phyloP scores from a whole-genome alignment of 768 basidiomycete species.

The Coprinopsis strossmayeri region DNA sequence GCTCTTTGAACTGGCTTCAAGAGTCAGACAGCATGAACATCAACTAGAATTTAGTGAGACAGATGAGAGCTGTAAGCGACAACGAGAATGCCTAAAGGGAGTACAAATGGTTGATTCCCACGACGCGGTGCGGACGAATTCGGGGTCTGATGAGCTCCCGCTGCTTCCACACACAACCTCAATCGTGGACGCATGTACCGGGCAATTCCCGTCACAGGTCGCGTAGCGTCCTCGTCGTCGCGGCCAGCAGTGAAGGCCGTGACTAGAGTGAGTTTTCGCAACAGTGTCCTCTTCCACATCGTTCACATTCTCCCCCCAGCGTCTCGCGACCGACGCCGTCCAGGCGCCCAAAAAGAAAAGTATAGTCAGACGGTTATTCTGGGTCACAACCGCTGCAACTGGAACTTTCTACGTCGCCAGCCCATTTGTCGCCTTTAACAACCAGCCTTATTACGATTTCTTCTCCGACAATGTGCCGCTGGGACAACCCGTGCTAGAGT shows the following conservation, averaged over 20 bases:
- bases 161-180: not conserved
- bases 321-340: slow-evolving; percentile 53
- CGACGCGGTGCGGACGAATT: slow-evolving; percentile 7
- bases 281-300: slow-evolving; percentile 6
- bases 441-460: slow-evolving; percentile 76
- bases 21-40: too few relatives aligned
- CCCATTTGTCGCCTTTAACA: slow-evolving; percentile 71
- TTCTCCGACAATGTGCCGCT: slow-evolving; percentile 79
- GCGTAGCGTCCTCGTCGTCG: slow-evolving; percentile 7
- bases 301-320: slow-evolving; percentile 29
- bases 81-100: not conserved
- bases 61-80: not conserved
- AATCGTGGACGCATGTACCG: slow-evolving; percentile 4
- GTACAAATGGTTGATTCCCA: too few relatives aligned
- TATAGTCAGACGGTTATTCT: slow-evolving; percentile 52
- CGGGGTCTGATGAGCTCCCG: slow-evolving; percentile 3
- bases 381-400: slow-evolving; percentile 60
- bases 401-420: slow-evolving; percentile 81
- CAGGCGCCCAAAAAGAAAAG: slow-evolving; percentile 47
- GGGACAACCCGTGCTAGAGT: slow-evolving; percentile 71
- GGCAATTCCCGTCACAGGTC: slow-evolving; percentile 10
- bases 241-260: slow-evolving; percentile 42
- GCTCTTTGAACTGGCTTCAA: too few relatives aligned
- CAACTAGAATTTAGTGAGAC: too few relatives aligned
- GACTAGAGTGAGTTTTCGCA: slow-evolving; percentile 45